phyloP scores from a whole-genome alignment of 2,329 filamentous ascomycete genomes.

The Thelonectria discophora region DNA sequence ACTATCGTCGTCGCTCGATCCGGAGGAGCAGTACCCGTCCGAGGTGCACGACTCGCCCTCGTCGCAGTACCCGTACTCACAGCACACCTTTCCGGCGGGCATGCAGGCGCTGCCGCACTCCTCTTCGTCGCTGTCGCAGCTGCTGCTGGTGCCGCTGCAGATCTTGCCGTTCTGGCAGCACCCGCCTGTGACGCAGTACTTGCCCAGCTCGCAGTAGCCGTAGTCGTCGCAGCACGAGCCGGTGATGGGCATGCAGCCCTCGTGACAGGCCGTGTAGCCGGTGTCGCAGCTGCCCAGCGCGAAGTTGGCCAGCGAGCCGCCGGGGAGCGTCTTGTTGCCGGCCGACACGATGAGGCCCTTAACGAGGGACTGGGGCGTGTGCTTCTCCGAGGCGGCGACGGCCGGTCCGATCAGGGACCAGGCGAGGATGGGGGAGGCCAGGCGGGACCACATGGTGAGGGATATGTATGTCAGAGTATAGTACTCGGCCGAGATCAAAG shows the following conservation, averaged over 20 bases:
- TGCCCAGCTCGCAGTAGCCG: conserved; percentile 4
- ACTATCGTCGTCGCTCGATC: neutral
- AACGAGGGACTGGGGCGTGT: neutral
- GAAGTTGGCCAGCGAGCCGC: neutral
- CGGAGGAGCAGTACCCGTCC: neutral
- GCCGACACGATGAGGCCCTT: neutral
- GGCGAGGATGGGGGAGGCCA: neutral
- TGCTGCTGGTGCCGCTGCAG: neutral
- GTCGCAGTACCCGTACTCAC: neutral
- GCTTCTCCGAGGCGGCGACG: neutral
- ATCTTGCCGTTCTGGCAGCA: conserved; percentile 3
- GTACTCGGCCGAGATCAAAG: neutral
- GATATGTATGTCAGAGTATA: neutral
- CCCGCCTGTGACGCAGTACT: neutral
- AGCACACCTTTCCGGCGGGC: conserved; percentile 10
- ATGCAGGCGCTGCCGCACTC: conserved; percentile 14
- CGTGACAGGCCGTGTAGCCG: neutral
- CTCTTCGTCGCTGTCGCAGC: conserved; percentile 1
- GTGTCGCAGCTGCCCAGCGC: neutral
- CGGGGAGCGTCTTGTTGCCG: neutral
- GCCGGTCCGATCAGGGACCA: neutral
- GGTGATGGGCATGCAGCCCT: conserved; percentile 1
- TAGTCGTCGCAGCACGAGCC: conserved; percentile 3
- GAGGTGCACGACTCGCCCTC: neutral
- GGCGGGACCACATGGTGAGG: neutral